Evolutionary conservation across 1,284 basidiomycete genomes (phyloP).

Genomic region (Apiotrichum siamense): DNA sequence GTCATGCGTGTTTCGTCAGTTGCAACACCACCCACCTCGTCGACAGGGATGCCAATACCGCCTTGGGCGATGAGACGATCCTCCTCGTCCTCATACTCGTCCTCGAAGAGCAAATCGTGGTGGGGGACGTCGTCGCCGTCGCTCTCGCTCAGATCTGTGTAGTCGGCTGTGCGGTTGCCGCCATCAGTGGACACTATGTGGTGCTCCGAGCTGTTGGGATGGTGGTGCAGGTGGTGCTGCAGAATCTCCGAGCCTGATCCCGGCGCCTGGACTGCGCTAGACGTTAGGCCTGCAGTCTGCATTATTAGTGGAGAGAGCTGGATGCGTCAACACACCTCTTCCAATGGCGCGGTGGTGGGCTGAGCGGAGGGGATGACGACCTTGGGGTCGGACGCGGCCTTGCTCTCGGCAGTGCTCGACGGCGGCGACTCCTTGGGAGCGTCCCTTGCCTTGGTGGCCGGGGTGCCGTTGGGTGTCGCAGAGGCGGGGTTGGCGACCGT

Average conservation of each 20-base stretch:
- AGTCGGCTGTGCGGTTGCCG: slow-evolving; percentile 28
- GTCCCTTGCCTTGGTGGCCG: background rate
- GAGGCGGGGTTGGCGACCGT: background rate
- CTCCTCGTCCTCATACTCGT: slow-evolving; percentile 64
- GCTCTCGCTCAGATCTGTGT: slow-evolving; percentile 34
- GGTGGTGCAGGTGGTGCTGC: slow-evolving; percentile 24
- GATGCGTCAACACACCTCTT: slow-evolving; percentile 31
- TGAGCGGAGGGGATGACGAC: slow-evolving; percentile 30
- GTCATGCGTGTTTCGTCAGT: background rate
- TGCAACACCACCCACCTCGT: slow-evolving; percentile 55
- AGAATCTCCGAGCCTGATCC: slow-evolving; percentile 54
- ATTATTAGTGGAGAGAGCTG: background rate
- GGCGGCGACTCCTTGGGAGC: background rate
- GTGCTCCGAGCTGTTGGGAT: slow-evolving; percentile 33
- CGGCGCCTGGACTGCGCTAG: slow-evolving; percentile 63
- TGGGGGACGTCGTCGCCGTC: slow-evolving; percentile 43
- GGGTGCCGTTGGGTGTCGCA: background rate
- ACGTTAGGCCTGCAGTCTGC: slow-evolving; percentile 61
- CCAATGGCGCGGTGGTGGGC: slow-evolving; percentile 32
- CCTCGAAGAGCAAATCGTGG: slow-evolving; percentile 49
- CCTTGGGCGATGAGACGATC: slow-evolving; percentile 70
- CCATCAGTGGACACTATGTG: slow-evolving; percentile 20
- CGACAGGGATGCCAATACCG: slow-evolving; percentile 73
- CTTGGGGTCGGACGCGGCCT: background rate
- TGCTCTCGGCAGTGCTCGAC: background rate